Percentiles rank a stretch among this genome's conserved stretches.
phyloP scores from a whole-genome alignment of 306 rosid genomes.

The Alnus rubra region DNA sequence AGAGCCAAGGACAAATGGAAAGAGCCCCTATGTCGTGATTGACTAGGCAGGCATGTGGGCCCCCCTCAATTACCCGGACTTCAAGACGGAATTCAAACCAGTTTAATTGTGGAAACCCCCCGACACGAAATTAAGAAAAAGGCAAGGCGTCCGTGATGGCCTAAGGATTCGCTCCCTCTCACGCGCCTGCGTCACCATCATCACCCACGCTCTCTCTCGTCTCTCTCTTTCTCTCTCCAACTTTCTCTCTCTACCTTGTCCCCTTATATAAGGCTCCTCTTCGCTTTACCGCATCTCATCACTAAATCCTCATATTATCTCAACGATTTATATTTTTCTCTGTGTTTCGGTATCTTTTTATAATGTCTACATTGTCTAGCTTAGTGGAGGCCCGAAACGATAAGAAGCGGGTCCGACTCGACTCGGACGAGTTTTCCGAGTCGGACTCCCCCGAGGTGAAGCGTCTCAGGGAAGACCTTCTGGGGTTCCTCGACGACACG shows the following conservation, averaged over 20 bases:
- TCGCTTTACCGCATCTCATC: slow-evolving; percentile 33
- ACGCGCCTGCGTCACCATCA: slow-evolving; percentile 83
- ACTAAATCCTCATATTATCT: slow-evolving; percentile 21
- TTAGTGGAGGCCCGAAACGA: slow-evolving; percentile 39
- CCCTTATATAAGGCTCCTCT: slow-evolving; percentile 49
- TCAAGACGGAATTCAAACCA: slow-evolving; percentile 45
- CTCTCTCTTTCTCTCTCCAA: slow-evolving; percentile 26
- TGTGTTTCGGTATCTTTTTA: not conserved
- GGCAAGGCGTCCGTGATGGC: slow-evolving; percentile 63
- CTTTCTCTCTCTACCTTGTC: slow-evolving; percentile 72
- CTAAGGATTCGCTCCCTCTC: slow-evolving; percentile 48
- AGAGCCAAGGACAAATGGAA: not conserved
- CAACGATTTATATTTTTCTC: slow-evolving; percentile 3
- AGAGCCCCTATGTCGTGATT: slow-evolving; percentile 41
- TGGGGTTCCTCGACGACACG: slow-evolving; percentile 63
- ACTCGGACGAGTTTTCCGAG: slow-evolving; percentile 45
- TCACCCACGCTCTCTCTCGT: slow-evolving; percentile 26
- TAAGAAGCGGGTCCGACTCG: slow-evolving; percentile 59
- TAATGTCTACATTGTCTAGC: slow-evolving; percentile 2
- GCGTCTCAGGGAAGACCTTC: slow-evolving; percentile 61
- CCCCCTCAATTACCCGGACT: slow-evolving; percentile 60
- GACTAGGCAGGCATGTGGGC: slow-evolving; percentile 50
- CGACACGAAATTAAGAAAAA: slow-evolving; percentile 34
- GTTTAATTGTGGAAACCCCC: slow-evolving; percentile 41
- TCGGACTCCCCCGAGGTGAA: slow-evolving; percentile 61